Conservation (phyloP, 1,139 yeast genomes). For the Pichia sp. region DNA sequence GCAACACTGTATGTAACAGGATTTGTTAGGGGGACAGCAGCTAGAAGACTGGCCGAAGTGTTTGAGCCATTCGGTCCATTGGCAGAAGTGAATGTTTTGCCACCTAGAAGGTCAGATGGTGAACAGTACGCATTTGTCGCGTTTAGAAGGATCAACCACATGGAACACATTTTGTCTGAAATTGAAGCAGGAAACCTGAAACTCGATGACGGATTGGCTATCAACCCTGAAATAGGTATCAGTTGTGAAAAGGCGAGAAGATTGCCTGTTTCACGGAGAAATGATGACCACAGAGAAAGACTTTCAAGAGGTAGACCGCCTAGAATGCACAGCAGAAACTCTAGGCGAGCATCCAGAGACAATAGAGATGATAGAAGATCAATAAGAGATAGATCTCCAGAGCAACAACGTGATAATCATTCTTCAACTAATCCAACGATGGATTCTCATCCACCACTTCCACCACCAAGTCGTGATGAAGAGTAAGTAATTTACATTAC, state of each 20-base stretch:
- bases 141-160: slow-evolving; percentile 49
- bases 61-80: slow-evolving; percentile 64
- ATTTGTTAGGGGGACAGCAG: slow-evolving; percentile 49
- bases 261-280: slow-evolving; percentile 35
- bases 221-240: slow-evolving; percentile 33
- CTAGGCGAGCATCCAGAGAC: too few species aligned
- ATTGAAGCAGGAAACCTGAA: slow-evolving; percentile 33
- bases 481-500: too few species aligned
- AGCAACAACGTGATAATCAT: too few species aligned
- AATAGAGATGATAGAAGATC: too few species aligned
- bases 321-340: too few species aligned
- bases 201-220: slow-evolving; percentile 25
- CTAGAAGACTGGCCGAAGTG: slow-evolving; percentile 59
- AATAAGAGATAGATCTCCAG: too few species aligned
- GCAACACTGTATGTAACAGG: slow-evolving; percentile 30
- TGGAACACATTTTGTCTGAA: slow-evolving; percentile 50
- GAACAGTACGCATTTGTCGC: slow-evolving; percentile 71
- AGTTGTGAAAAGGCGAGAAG: slow-evolving; percentile 52
- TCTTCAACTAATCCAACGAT: too few species aligned
- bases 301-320: too few species aligned
- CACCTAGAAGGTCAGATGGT: slow-evolving; percentile 57
- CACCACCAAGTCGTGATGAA: too few species aligned
- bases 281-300: too few species aligned
- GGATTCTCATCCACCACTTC: too few species aligned
- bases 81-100: slow-evolving; percentile 62